Percentiles rank a stretch among this genome's conserved stretches.
Evolutionary conservation across 177 flowering plant species (phyloP).

Genomic region (Vitis hybrid): DNA sequence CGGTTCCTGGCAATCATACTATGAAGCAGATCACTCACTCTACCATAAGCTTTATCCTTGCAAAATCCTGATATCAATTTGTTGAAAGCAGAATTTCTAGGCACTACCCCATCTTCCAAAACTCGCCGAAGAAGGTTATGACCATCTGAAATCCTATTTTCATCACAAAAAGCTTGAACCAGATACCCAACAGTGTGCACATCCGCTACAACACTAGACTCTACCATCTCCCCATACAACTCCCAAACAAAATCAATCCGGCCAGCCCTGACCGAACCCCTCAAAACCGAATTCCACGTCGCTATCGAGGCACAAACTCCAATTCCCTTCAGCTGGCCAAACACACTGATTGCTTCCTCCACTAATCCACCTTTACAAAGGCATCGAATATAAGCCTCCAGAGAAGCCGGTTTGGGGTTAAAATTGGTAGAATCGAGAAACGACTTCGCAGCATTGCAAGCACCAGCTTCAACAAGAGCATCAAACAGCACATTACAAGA

Average conservation of each 20-base stretch:
- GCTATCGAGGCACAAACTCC: slow-evolving; percentile 27
- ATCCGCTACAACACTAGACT: slow-evolving; percentile 39
- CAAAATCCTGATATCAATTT: slow-evolving; percentile 52
- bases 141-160: slow-evolving; percentile 36
- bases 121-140: slow-evolving; percentile 57
- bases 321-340: slow-evolving; percentile 25
- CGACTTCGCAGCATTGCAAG: slow-evolving; percentile 36
- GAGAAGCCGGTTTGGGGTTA: slow-evolving; percentile 30
- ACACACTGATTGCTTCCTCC: slow-evolving; percentile 38
- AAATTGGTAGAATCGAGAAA: slow-evolving; percentile 42
- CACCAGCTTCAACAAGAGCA: slow-evolving; percentile 49
- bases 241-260: slow-evolving; percentile 58
- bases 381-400: slow-evolving; percentile 42
- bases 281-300: slow-evolving; percentile 56
- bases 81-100: slow-evolving; percentile 42
- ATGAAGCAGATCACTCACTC: slow-evolving; percentile 60
- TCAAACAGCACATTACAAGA: slow-evolving; percentile 37
- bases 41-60: slow-evolving; percentile 23
- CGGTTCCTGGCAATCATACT: slow-evolving; percentile 58
- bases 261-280: slow-evolving; percentile 31
- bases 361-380: slow-evolving; percentile 48
- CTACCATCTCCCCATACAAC: slow-evolving; percentile 56
- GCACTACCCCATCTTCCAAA: slow-evolving; percentile 45
- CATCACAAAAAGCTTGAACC: slow-evolving; percentile 57
- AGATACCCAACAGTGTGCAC: slow-evolving; percentile 49